These are phyloP conservation scores for Starmerella davenportii DNA, from an alignment of 805 yeast species.

Conservation along the genomic window DNA sequence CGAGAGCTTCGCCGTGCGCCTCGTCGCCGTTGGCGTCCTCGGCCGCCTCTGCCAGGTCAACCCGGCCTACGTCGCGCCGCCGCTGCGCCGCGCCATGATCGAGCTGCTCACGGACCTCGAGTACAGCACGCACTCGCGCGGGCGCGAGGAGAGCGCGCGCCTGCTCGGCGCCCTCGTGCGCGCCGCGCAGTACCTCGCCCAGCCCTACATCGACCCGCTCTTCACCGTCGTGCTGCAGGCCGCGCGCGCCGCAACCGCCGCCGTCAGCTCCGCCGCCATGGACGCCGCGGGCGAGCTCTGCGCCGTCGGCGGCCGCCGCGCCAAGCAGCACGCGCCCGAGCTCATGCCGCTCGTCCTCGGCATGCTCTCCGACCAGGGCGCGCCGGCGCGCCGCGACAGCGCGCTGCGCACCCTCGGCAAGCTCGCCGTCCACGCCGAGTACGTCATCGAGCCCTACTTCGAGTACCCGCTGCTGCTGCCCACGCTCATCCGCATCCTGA, in stretches of 20 bases:
- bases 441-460: constrained; percentile 79
- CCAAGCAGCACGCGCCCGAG: constrained; percentile 50
- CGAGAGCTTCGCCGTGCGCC: constrained; percentile 67
- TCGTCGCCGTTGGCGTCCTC: constrained; percentile 56
- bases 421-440: constrained; percentile 76
- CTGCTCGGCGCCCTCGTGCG: constrained; percentile 55
- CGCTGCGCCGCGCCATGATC: constrained; percentile 66
- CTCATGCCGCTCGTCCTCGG: constrained; percentile 78
- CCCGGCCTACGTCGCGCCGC: constrained; percentile 92
- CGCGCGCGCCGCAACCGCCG: constrained; percentile 42
- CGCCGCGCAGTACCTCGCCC: constrained; percentile 63
- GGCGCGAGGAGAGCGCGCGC: constrained; percentile 73
- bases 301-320: constrained; percentile 71
- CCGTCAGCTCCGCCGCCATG: constrained; percentile 75
- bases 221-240: constrained; percentile 64
- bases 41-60: constrained; percentile 74
- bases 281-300: constrained; percentile 79
- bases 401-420: constrained; percentile 80
- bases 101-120: constrained; percentile 74
- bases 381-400: constrained; percentile 73
- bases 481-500: constrained; percentile 60
- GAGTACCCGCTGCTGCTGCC: constrained; percentile 84
- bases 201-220: constrained; percentile 84
- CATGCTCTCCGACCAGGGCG: constrained; percentile 81
- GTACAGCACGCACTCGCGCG: constrained; percentile 55